Percentiles rank a stretch among this genome's conserved stretches.
Evolutionary conservation across 345 rosid species (phyloP).

Genomic region (Salix viminalis): DNA sequence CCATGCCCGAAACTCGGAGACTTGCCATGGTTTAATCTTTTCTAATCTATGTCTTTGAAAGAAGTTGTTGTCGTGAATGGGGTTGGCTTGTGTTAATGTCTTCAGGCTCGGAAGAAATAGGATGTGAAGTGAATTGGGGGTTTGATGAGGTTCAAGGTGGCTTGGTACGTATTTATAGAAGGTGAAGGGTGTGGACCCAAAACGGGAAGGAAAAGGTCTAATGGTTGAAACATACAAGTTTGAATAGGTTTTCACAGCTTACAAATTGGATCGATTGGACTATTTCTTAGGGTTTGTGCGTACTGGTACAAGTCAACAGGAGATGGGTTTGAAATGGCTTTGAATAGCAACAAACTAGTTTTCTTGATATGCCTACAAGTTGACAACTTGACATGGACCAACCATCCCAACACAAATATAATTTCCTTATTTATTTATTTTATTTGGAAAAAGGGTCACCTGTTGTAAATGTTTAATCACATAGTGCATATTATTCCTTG

Average conservation of each 20-base stretch:
- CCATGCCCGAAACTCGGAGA: slow-evolving; percentile 19
- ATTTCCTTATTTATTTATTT: no score
- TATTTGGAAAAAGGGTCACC: no score
- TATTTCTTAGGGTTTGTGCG: neutral
- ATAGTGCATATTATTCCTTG: no score
- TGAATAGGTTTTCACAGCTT: neutral
- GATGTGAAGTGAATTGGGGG: neutral
- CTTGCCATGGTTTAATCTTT: slow-evolving; percentile 21
- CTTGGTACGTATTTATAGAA: neutral
- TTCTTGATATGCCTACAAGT: neutral
- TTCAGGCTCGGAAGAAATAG: neutral
- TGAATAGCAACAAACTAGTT: neutral
- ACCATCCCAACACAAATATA: neutral
- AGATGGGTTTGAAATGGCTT: neutral
- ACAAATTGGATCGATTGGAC: neutral
- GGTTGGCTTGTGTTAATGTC: neutral
- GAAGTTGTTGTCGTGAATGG: neutral
- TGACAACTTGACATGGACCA: neutral
- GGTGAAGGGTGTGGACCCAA: neutral
- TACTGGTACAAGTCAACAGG: no score
- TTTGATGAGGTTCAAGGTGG: neutral
- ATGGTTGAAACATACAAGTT: slow-evolving; percentile 10
- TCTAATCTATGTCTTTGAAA: neutral
- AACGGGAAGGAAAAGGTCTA: slow-evolving; percentile 10
- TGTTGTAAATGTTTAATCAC: no score